Conservation (phyloP, 768 basidiomycete species). For the Mycena vitilis region DNA sequence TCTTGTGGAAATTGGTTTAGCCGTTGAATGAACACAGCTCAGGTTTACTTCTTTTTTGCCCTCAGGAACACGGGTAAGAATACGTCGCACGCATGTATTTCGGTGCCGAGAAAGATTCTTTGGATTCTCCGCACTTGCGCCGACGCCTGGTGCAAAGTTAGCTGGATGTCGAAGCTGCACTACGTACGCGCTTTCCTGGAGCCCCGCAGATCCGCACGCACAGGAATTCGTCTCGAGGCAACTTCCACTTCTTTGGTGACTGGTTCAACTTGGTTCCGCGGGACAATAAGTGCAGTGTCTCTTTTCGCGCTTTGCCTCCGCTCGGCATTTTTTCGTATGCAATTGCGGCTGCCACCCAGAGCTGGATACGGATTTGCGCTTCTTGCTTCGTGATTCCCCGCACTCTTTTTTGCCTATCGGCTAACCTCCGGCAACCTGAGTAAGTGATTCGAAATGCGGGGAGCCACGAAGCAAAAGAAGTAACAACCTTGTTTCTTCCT, state of each 20-base stretch:
- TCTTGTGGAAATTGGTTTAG: not conserved
- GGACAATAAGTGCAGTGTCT: not conserved
- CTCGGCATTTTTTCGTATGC: not conserved
- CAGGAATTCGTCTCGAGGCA: not conserved
- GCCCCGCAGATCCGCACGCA: constrained; percentile 28
- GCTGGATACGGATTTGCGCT: not conserved
- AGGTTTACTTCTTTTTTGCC: constrained; percentile 18
- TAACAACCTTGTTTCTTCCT: constrained; percentile 1
- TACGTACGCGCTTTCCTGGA: constrained; percentile 5
- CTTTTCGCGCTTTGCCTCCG: not conserved
- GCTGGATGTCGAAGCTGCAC: not conserved
- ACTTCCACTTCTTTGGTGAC: not conserved
- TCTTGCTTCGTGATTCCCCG: constrained; percentile 26
- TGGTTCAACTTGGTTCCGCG: constrained; percentile 10
- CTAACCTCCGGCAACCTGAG: constrained; percentile 2
- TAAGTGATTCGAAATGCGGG: not conserved
- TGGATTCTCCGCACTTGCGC: constrained; percentile 29
- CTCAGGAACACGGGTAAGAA: constrained; percentile 2
- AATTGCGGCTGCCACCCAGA: not conserved
- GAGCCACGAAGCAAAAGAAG: constrained; percentile 1
- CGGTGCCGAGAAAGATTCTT: constrained; percentile 26
- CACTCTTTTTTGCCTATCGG: constrained; percentile 1
- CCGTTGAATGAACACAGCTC: constrained; percentile 1
- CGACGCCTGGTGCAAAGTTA: constrained; percentile 16
- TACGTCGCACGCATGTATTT: constrained; percentile 19